Evolutionary conservation across 192 early-diverging fungal species (phyloP), one percentile per base, ranked within the genome.

Genomic region (Coemansia guatemalensis): DNA sequence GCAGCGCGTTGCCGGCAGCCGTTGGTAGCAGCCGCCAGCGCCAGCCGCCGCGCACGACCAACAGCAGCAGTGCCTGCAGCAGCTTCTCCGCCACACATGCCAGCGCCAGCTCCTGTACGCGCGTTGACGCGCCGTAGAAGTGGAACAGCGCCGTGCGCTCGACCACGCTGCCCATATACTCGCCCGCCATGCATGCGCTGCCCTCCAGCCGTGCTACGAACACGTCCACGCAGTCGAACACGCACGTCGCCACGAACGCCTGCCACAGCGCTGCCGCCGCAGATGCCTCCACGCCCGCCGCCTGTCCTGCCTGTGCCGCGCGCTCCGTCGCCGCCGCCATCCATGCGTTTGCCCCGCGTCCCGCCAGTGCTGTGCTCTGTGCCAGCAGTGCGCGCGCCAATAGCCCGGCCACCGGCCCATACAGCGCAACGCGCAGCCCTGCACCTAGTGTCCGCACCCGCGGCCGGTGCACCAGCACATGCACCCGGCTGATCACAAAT

Each of bases 171-270:
- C 78, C 78, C 22, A 81, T 75, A 26, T 71, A 66, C 65, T 81
- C 78, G 69, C 75, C 68, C n/a, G 78, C 65, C 27, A 67, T 65
- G 12, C 78, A 81, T n/a, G 69, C 65, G 35, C 78, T 81, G 68
- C 78, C 78, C 17, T 75, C 78, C 17, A 81, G 54, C 54, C 78
- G 78, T 22, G 78, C 71, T 8, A 81, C 73, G 66, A 81, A 81
- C 53, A 81, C 73, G 20, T 81, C 78, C 2, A 81, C 49, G 48
- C 78, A 81, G 66, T 75, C 78, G 24, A 81, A 81, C 18, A 68
- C 23, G 52, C 78, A 75, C 35, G 35, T 48, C 8, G 73, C 55
- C 5, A 53, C 65, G 56, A 72, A 81, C 35, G 64, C 35, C 51
- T 62, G 55, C 78, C 78, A 81, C 59, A 81, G 61, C 27, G 72